Base-by-base conservation (phyloP, 2,329 filamentous ascomycete genomes). In the Chaetomium olivaceum region DNA sequence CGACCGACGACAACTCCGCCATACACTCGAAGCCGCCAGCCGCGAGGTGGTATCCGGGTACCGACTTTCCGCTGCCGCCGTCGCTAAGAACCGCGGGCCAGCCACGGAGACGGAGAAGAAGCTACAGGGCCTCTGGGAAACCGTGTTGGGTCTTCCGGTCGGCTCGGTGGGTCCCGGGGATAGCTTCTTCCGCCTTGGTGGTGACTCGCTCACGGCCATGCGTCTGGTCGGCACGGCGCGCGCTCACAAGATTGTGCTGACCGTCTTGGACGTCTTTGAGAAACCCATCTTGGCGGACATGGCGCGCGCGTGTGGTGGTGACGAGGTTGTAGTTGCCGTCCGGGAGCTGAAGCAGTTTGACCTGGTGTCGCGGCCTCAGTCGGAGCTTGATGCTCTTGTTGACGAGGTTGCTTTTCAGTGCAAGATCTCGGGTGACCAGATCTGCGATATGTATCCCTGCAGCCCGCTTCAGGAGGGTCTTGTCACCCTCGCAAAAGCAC, bases 171-270 rank as follows among this genome's bases (percentile, higher is more conserved):
- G 63, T 1, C 39, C 52, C 1, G 58, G 58, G 1, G 71, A 76
- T 61, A 74, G 73, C 64, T 78, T 79, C 68, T 79, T 79, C 68
- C 68, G 70, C 1, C 63, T 77, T 0, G 76, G 76, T 16, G 77
- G 77, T 11, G 76, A 77, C 62, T 77, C 76, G 0, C 69, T 78
- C 0, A 67, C 71, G 11, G 76, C 76, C 2, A 81, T 80, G 74
- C 81, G 80, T 48, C 70, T 85, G 3, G 82, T 85, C 0, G 79
- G 82, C 25, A 75, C 65, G 3, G 72, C 73, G 5, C 69, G 72
- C 3, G 67, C 67, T 4, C 66, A 68, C 46, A 67, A 64, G n/a
- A 62, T 73, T 3, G 57, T 21, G 0, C 43, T 74, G 12, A 68
- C 69, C 1, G 68, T 73, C 2, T 56, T 71, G 21, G 69, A 72